phyloP scores from a whole-genome alignment of 352 stramenopile species.

The Bremia lactucae region DNA sequence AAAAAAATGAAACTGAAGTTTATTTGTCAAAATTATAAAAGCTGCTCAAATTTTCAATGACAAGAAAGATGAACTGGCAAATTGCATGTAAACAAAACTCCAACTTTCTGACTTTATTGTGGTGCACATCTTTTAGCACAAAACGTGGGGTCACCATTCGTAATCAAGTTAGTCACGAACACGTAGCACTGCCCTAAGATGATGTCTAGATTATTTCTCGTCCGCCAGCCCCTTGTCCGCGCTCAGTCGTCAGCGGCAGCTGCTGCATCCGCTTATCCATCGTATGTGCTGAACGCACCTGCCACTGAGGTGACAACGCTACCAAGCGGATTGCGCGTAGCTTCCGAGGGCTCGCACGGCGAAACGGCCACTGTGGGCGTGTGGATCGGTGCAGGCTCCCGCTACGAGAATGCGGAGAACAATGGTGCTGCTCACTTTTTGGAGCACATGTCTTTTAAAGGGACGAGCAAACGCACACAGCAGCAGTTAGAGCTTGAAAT shows the following conservation, averaged over 20 bases:
- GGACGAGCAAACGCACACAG: conserved; percentile 94
- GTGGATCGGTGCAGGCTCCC: conserved; percentile 92
- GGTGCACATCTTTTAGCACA: no score
- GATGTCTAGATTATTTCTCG: conserved; percentile 54
- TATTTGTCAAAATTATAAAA: no score
- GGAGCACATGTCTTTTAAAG: conserved; percentile 99
- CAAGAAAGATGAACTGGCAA: no score
- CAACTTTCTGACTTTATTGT: no score
- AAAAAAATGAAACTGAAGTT: no score
- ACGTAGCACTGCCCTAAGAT: conserved; percentile 29
- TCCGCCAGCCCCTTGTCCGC: conserved; percentile 45
- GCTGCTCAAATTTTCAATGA: no score
- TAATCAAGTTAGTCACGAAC: conserved; percentile 14
- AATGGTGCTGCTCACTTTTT: conserved; percentile 99
- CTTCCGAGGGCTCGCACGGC: conserved; percentile 93
- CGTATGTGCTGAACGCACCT: conserved; percentile 88
- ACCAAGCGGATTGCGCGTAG: conserved; percentile 93
- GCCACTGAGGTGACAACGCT: conserved; percentile 96
- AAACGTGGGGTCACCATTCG: conserved; percentile 35
- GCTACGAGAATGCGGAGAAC: conserved; percentile 98
- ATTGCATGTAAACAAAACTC: no score
- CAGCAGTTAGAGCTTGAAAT: conserved; percentile 99
- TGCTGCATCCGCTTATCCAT: conserved; percentile 66
- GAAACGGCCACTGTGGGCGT: conserved; percentile 98
- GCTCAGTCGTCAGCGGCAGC: conserved; percentile 62